Base-by-base conservation (phyloP, 345 rosid genomes). In the Hirschfeldia incana region DNA sequence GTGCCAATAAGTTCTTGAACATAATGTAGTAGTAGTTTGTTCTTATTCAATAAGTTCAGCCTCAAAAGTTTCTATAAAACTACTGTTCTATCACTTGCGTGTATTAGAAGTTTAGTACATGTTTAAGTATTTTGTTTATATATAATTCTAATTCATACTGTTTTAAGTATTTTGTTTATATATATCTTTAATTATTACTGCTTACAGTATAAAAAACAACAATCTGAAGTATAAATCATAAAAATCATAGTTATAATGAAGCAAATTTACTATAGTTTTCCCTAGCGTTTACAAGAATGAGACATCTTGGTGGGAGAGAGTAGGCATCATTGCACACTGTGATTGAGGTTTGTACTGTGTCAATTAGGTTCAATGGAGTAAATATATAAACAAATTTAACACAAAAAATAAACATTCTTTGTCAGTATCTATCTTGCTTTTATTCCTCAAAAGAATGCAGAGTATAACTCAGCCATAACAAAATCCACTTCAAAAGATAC, bases 391-490 rank as follows among this genome's bases (percentile, higher is more conserved):
- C 21, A 63, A 8, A 65, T 36, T 57, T 46, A 58, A 49, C 27
- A 37, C 26, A 33, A 21, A 44, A 44, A 58, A 59, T 11, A 72
- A 72, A 10, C 57, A 73, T 39, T 73, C 57, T 66, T 78, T 29
- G 30, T 58, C 76, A 65, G 59, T 57, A 39, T 72, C 61, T 57
- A 39, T 72, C 61, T 66, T 59, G 63, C 17, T 73, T 78, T 79
- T 79, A 67, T 73, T 79, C 12, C 69, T 59, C 55, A 72, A 72
- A 37, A 58, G 67, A 67, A 72, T 46, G 74, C 16, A 67, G 82
- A 32, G 33, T 32, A 59, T 60, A 21, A 33, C 69, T 66, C 69
- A 73, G 39, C 53, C 39, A 2, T 26, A 65, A 3, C 26, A 66
- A 58, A 33, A 44, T 72, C 39, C 55, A 60, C 67, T 67, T 51